Evolutionary conservation across 2,329 filamentous ascomycete genomes (phyloP).

Genomic region (Dothistroma septosporum): DNA sequence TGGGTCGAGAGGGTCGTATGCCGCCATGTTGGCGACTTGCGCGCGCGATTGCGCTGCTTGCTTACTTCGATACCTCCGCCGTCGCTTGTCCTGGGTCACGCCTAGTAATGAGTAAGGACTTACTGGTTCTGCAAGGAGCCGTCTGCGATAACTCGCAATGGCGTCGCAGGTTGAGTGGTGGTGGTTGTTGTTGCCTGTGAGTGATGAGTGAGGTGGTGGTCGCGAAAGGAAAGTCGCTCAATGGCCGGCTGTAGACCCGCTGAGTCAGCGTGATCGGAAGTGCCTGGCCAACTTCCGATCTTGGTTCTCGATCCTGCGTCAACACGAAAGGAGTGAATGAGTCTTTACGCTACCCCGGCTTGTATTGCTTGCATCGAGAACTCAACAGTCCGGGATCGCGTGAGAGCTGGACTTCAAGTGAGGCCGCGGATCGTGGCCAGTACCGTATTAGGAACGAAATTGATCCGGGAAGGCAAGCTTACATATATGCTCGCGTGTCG

Average conservation of each 20-base stretch:
- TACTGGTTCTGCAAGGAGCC: not conserved
- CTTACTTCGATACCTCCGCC: not conserved
- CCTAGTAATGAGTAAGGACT: not conserved
- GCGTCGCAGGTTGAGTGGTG: not conserved
- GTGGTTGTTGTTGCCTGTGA: not conserved
- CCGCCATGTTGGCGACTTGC: conserved; percentile 41
- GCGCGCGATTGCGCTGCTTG: conserved; percentile 1
- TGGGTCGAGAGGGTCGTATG: conserved; percentile 34
- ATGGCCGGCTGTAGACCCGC: too few relatives aligned
- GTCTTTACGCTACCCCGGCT: too few relatives aligned
- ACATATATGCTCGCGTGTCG: conserved; percentile 2
- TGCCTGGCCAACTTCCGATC: too few relatives aligned
- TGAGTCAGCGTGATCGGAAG: too few relatives aligned
- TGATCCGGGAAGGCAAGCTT: not conserved
- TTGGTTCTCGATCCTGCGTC: too few relatives aligned
- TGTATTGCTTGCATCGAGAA: too few relatives aligned
- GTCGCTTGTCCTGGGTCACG: not conserved
- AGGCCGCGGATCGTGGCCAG: not conserved
- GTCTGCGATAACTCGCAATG: not conserved
- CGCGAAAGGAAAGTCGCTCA: not conserved
- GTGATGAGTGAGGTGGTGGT: not conserved
- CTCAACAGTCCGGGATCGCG: not conserved
- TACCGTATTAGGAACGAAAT: not conserved
- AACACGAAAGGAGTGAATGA: too few relatives aligned
- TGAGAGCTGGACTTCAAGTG: not conserved